A percentile compares a stretch with the other conserved stretches of the same genome.
Conservation (phyloP, 2,329 filamentous ascomycete species). For the Daldinia eschscholtzii region DNA sequence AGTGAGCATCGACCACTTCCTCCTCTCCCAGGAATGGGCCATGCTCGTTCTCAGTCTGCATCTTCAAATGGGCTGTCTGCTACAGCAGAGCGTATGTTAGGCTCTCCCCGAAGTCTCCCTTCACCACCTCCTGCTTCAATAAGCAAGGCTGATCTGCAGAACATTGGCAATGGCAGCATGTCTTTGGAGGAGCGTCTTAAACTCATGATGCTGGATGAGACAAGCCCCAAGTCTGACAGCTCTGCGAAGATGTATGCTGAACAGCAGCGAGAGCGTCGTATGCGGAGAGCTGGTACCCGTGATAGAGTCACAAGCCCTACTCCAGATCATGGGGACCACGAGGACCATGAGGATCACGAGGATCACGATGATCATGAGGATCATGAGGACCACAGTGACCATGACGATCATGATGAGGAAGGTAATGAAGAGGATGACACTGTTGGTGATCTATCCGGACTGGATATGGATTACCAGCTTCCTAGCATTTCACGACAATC, state of each 20-base stretch:
- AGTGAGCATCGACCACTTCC: conserved; percentile 87
- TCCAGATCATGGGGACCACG: conserved; percentile 55
- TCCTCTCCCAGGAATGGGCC: conserved; percentile 78
- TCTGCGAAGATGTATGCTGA: conserved; percentile 69
- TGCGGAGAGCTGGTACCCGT: conserved; percentile 71
- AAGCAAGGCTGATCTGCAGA: conserved; percentile 83
- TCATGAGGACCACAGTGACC: neutral
- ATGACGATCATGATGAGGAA: conserved; percentile 53
- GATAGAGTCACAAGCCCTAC: conserved; percentile 60
- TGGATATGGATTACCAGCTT: conserved; percentile 72
- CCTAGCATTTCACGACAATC: conserved; percentile 93
- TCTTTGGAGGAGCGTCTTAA: conserved; percentile 86
- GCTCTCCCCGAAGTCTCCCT: conserved; percentile 76
- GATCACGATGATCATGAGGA: conserved; percentile 43
- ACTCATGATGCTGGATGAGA: conserved; percentile 85
- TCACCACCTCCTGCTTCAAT: conserved; percentile 77
- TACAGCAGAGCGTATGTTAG: conserved; percentile 78
- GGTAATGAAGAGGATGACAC: conserved; percentile 69
- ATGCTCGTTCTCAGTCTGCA: conserved; percentile 61
- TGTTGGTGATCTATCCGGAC: conserved; percentile 69
- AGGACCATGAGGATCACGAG: conserved; percentile 33
- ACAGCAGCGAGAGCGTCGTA: conserved; percentile 75
- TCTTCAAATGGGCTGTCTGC: conserved; percentile 75
- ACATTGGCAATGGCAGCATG: conserved; percentile 80
- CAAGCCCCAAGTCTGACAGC: conserved; percentile 49